Percentiles rank a stretch among this genome's conserved stretches.
Evolutionary conservation across 2,329 filamentous ascomycete genomes (phyloP).

Genomic region (Pseudocercospora musae): DNA sequence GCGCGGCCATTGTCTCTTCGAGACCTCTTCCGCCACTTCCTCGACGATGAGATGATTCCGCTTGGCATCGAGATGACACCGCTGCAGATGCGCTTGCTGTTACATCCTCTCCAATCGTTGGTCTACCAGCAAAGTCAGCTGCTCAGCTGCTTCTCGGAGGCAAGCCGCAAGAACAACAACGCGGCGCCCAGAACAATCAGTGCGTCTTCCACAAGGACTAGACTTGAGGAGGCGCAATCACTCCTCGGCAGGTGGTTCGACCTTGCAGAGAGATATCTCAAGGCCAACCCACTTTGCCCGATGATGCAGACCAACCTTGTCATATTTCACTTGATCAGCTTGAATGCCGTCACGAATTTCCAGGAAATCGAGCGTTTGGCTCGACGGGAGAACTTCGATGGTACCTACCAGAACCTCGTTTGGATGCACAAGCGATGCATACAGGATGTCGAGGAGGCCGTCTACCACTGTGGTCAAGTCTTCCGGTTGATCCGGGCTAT

Average conservation of each 20-base stretch:
- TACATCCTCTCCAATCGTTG: slow-evolving; percentile 65
- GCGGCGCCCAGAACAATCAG: slow-evolving; percentile 49
- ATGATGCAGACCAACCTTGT: slow-evolving; percentile 64
- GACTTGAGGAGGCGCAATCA: slow-evolving; percentile 62
- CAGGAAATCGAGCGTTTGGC: slow-evolving; percentile 65
- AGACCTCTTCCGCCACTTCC: slow-evolving; percentile 65
- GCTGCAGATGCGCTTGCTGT: slow-evolving; percentile 61
- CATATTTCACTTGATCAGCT: slow-evolving; percentile 67
- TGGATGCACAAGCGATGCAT: slow-evolving; percentile 62
- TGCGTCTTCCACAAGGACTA: slow-evolving; percentile 57
- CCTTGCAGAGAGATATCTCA: slow-evolving; percentile 56
- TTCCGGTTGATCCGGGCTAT: slow-evolving; percentile 60
- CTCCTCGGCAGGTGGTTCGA: slow-evolving; percentile 66
- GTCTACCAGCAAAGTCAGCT: slow-evolving; percentile 64
- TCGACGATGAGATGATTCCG: slow-evolving; percentile 59
- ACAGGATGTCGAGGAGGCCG: slow-evolving; percentile 59
- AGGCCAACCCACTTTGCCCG: slow-evolving; percentile 55
- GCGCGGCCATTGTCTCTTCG: slow-evolving; percentile 57
- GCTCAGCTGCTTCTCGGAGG: slow-evolving; percentile 62
- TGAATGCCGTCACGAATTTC: slow-evolving; percentile 67
- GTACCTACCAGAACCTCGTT: slow-evolving; percentile 53
- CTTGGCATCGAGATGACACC: slow-evolving; percentile 52
- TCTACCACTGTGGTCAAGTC: slow-evolving; percentile 67
- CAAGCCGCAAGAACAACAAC: slow-evolving; percentile 45
- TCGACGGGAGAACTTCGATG: slow-evolving; percentile 57